Percentiles rank a stretch among this genome's conserved stretches.
phyloP scores from a whole-genome alignment of 2,329 filamentous ascomycete species.

The Cercospora sp. region DNA sequence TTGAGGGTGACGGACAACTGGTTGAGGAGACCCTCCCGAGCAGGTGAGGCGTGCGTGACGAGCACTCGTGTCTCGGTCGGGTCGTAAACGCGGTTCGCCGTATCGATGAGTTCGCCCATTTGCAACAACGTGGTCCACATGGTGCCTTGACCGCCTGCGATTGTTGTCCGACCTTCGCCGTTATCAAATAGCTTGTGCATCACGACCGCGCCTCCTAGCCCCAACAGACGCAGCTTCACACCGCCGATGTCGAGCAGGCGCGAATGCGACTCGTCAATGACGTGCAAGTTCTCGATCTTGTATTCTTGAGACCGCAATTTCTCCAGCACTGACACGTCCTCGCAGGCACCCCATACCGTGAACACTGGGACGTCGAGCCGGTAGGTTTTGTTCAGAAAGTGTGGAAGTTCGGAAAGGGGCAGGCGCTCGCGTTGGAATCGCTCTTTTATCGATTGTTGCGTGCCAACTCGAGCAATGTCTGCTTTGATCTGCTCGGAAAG shows the following conservation, averaged over 20 bases:
- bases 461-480: conserved; percentile 66
- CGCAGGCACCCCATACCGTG: conserved; percentile 98
- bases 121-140: conserved; percentile 99
- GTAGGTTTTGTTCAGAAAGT: conserved; percentile 82
- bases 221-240: conserved; percentile 90
- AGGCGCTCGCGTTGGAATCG: conserved; percentile 79
- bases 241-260: conserved; percentile 92
- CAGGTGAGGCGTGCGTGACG: conserved; percentile 93
- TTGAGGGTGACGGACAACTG: conserved; percentile 97
- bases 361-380: conserved; percentile 96
- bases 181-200: conserved; percentile 99
- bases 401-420: conserved; percentile 86
- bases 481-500: conserved; percentile 74
- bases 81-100: conserved; percentile 96
- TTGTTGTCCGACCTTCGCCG: conserved; percentile 94
- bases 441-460: conserved; percentile 71
- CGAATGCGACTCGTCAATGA: conserved; percentile 97
- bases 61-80: conserved; percentile 96
- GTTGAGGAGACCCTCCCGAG: conserved; percentile 93
- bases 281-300: conserved; percentile 95
- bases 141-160: conserved; percentile 94
- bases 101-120: conserved; percentile 97
- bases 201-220: conserved; percentile 91
- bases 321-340: conserved; percentile 95
- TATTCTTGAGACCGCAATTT: conserved; percentile 98